Conservation (phyloP, 2,329 filamentous ascomycete species). For the Sporothrix mexicana region DNA sequence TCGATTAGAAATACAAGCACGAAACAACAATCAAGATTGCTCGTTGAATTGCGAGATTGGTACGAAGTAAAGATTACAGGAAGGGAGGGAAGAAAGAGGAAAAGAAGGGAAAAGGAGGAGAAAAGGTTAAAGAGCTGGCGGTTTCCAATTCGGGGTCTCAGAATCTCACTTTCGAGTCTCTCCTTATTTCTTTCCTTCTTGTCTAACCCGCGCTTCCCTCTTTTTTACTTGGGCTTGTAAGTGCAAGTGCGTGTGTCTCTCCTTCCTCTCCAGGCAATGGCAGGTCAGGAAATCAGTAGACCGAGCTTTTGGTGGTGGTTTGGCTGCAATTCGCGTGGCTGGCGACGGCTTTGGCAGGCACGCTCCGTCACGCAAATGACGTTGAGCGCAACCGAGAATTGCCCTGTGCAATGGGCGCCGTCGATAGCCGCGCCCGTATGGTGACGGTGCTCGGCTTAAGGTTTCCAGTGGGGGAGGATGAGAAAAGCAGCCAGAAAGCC, state of each 20-base stretch:
- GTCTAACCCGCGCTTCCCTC: conserved; percentile 5
- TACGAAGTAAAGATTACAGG: conserved; percentile 1
- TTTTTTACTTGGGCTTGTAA: not conserved
- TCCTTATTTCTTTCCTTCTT: not conserved
- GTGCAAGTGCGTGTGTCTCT: not conserved
- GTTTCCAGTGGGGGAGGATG: not conserved
- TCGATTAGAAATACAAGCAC: not conserved
- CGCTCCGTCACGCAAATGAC: conserved; percentile 27
- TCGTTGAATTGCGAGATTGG: not conserved
- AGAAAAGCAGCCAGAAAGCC: not conserved
- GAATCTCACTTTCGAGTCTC: not conserved
- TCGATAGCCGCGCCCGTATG: conserved; percentile 32
- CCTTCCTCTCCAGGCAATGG: conserved; percentile 15
- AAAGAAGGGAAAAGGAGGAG: not conserved
- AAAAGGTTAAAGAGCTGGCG: not conserved
- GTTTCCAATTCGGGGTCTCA: not conserved
- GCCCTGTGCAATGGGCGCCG: conserved; percentile 31
- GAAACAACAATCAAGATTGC: not conserved
- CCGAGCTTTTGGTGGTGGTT: conserved; percentile 11
- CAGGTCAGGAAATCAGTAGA: conserved; percentile 11
- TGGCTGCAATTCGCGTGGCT: conserved; percentile 31
- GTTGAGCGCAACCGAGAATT: conserved; percentile 25
- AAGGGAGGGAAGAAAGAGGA: conserved; percentile 25
- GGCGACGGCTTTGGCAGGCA: conserved; percentile 35
- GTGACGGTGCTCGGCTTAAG: conserved; percentile 14